Evolutionary conservation across 106 monocot genomes (phyloP).

Genomic region (Acanthochlamys bracteata): DNA sequence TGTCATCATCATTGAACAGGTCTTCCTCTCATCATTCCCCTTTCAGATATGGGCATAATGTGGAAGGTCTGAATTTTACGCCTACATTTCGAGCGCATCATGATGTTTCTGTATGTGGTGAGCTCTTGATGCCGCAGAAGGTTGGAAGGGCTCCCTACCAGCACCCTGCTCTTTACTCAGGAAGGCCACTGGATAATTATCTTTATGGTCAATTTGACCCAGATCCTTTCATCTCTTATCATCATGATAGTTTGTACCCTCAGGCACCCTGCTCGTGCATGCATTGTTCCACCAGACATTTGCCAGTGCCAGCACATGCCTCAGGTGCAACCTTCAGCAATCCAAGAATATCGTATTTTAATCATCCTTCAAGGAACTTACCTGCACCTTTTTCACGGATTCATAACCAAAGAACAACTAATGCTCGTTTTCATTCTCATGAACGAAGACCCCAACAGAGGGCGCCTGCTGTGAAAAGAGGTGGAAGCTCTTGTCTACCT

Average conservation of each 20-base stretch:
- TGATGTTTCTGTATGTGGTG: slow-evolving; percentile 41
- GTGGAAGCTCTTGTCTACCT: slow-evolving; percentile 42
- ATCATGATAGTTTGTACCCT: slow-evolving; percentile 50
- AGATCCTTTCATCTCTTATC: slow-evolving; percentile 51
- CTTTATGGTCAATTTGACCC: slow-evolving; percentile 32
- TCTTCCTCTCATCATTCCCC: slow-evolving; percentile 22
- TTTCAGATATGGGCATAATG: slow-evolving; percentile 13
- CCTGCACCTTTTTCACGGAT: slow-evolving; percentile 21
- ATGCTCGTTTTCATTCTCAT: slow-evolving; percentile 25
- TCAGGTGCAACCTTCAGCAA: slow-evolving; percentile 17
- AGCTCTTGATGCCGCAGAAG: slow-evolving; percentile 17
- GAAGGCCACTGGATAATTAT: slow-evolving; percentile 29
- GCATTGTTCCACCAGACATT: slow-evolving; percentile 47
- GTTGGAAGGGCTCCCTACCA: slow-evolving; percentile 28
- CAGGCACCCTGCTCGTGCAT: slow-evolving; percentile 61
- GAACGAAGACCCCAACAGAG: slow-evolving; percentile 24
- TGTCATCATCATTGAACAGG: slow-evolving; percentile 21
- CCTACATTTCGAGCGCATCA: slow-evolving; percentile 22
- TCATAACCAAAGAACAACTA: slow-evolving; percentile 21
- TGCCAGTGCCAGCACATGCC: slow-evolving; percentile 24
- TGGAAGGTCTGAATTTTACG: slow-evolving; percentile 30
- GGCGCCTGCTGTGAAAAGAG: slow-evolving; percentile 20
- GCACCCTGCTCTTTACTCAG: slow-evolving; percentile 21
- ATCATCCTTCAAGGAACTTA: slow-evolving; percentile 23
- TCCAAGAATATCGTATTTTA: slow-evolving; percentile 28